These are phyloP conservation scores for Pascua sp. DNA, from an alignment of 1,284 basidiomycete species.

Conservation along the genomic window DNA sequence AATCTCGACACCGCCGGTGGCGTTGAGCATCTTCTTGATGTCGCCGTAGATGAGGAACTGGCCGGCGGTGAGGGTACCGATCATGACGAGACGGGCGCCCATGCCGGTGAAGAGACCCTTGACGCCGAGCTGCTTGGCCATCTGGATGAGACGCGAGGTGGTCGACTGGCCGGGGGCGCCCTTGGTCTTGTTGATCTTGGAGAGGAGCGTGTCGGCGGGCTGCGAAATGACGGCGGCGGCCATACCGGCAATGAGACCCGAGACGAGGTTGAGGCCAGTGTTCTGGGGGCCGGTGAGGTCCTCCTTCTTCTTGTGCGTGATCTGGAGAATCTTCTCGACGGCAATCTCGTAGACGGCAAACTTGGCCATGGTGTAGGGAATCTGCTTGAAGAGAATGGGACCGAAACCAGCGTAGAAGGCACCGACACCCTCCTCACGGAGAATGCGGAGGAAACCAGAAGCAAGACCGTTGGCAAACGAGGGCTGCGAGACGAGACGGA, in stretches of 20 bases:
- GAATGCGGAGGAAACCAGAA: slow-evolving; percentile 56
- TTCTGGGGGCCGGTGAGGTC: slow-evolving; percentile 47
- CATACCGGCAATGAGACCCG: slow-evolving; percentile 57
- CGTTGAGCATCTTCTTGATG: slow-evolving; percentile 54
- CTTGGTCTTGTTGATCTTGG: slow-evolving; percentile 61
- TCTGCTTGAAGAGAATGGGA: slow-evolving; percentile 58
- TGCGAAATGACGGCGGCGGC: slow-evolving; percentile 61
- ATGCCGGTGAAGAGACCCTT: slow-evolving; percentile 56
- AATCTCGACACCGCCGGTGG: slow-evolving; percentile 53
- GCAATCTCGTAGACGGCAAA: slow-evolving; percentile 54
- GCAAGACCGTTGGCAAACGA: slow-evolving; percentile 55
- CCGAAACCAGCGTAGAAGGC: slow-evolving; percentile 59
- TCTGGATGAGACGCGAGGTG: slow-evolving; percentile 52
- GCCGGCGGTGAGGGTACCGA: slow-evolving; percentile 57
- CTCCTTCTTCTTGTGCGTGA: slow-evolving; percentile 54
- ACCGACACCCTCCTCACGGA: slow-evolving; percentile 53
- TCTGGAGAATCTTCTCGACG: slow-evolving; percentile 52
- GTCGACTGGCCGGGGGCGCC: slow-evolving; percentile 55
- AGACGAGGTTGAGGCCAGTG: slow-evolving; percentile 50
- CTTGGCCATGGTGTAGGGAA: slow-evolving; percentile 57
- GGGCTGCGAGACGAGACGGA: slow-evolving; percentile 58
- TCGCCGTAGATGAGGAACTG: slow-evolving; percentile 55
- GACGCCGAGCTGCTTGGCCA: slow-evolving; percentile 53
- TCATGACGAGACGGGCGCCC: slow-evolving; percentile 51
- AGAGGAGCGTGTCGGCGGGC: slow-evolving; percentile 56